Evolutionary conservation across 805 yeast species (phyloP), one percentile per base, ranked within the genome.

Genomic region (Candida parachauliodes): DNA sequence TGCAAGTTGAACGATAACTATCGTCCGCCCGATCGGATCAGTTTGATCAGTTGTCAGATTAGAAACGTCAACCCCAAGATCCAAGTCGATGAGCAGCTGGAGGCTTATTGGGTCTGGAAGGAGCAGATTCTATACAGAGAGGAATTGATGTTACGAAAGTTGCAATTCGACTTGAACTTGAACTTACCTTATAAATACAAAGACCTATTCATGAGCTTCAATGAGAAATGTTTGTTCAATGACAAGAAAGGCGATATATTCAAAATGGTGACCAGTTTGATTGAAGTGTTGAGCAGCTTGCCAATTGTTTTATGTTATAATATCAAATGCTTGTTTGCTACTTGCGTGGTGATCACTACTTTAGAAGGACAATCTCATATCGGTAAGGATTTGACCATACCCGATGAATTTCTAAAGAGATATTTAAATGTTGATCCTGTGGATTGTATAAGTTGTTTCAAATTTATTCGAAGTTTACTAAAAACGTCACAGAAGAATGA

Each of bases 101-200:
- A 60, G 15, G 40, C 57, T 34, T 68, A 65, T 47, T 68, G 74
- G 74, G 55, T 55, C 29, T 68, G 72, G 72, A 39, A 72, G 22
- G 74, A 68, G 48, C 72, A 68, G 48, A 49, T 68, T 8, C 47
- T 68, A 29, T 68, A 58, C 42, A 46, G 74, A 25, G 74, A 68
- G 45, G 74, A 68, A 49, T 49, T 68, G 28, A 58, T 68, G 9
- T 48, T 68, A 16, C 59, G 60, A 44, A 49, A 57, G 24, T 52
- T 68, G 24, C 65, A 67, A 39, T 68, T 68, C 31, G 74, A 68
- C 42, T 47, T 68, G 30, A 57, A 57, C 38, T 42, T 65, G 6
- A 61, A 57, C n/a, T 57, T 65, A 28, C 74, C 74, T 3, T 68
- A 68, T 45, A 50, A 51, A 14, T 47, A 62, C 12, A 43, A 57